Base-by-base conservation (phyloP, 1,139 yeast genomes). In the Yamadazyma oceani region DNA sequence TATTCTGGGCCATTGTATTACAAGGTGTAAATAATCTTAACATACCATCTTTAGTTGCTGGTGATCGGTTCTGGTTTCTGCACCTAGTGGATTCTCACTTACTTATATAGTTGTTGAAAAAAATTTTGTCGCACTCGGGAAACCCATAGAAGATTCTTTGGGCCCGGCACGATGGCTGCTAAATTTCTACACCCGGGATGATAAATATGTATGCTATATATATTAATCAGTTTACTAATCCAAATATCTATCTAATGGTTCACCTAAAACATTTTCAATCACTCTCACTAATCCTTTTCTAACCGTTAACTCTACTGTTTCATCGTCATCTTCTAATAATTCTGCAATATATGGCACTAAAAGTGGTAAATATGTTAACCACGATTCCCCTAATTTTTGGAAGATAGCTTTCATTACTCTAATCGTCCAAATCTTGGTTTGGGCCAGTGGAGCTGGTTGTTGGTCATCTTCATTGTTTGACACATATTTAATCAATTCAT, bases 311-410 rank as follows among this genome's bases (percentile, higher is more conserved):
- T 92, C 98, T 22, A 94, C 96, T 34, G 77, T 80, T 61, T 94
- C 98, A 47, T 90, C 95, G 44, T 92, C 97, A 58, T 90, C 97
- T 58, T 92, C 98, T 46, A 92, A 73, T 44, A 94, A 69, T 63
- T 92, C 99, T 5, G 97, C 97, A 60, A 92, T 87, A 46, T 88
- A 77, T 30, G 99, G 99, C 45, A 94, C 95, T 53, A 92, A 75
- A 54, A 92, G 96, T 17, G 98, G 98, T 55, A 92, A 74, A 69
- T 86, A 75, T 26, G 84, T 69, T 46, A 92, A 76, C 98, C 98
- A 92, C 59, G 83, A 89, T 55, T 92, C 97, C 37, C 97, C 97
- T 57, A 89, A 82, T 69, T 86, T 86, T 49, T 86, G 86, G 75
- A 89, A 92, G 29, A 92, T 79, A 17, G 80, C 73, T 63, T 87